Conservation (phyloP, 441 rosid species). For the Geranium incanum region DNA sequence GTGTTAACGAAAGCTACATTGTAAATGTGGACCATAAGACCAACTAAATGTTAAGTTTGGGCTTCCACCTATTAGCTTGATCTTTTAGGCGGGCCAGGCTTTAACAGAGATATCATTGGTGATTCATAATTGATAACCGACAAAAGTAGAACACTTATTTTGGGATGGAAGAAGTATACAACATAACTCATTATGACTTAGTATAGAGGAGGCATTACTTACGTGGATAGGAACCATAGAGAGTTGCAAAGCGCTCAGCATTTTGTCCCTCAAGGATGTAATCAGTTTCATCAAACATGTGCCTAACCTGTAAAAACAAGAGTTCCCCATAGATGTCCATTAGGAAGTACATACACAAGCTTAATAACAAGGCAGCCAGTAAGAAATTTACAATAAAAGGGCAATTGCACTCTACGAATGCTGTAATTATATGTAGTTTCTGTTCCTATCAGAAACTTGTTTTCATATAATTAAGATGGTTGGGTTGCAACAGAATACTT, state of each 20-base stretch:
- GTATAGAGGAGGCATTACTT: slow-evolving; percentile 27
- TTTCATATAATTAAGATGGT: background rate
- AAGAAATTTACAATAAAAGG: slow-evolving; percentile 7
- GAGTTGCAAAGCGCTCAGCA: slow-evolving; percentile 91
- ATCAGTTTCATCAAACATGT: slow-evolving; percentile 98
- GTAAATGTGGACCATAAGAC: no score
- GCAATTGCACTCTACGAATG: slow-evolving; percentile 3
- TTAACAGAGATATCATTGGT: background rate
- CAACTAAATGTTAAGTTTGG: no score
- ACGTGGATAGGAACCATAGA: slow-evolving; percentile 52
- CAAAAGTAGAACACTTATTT: background rate
- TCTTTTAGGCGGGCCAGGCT: no score
- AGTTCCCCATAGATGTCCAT: slow-evolving; percentile 40
- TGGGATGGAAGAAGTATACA: background rate
- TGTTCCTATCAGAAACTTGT: background rate
- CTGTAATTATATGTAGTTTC: background rate
- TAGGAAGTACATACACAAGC: slow-evolving; percentile 26
- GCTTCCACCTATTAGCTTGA: no score
- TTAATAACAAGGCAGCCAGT: slow-evolving; percentile 21
- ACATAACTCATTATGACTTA: background rate
- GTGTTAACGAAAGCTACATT: no score
- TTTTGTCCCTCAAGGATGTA: slow-evolving; percentile 80
- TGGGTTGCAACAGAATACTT: background rate
- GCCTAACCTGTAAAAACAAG: slow-evolving; percentile 80
- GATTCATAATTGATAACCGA: no score